A percentile compares a stretch with the other conserved stretches of the same genome.
These are phyloP conservation scores for Globisporangium alternatum DNA, from an alignment of 352 stramenopile genomes.

Conservation along the genomic window DNA sequence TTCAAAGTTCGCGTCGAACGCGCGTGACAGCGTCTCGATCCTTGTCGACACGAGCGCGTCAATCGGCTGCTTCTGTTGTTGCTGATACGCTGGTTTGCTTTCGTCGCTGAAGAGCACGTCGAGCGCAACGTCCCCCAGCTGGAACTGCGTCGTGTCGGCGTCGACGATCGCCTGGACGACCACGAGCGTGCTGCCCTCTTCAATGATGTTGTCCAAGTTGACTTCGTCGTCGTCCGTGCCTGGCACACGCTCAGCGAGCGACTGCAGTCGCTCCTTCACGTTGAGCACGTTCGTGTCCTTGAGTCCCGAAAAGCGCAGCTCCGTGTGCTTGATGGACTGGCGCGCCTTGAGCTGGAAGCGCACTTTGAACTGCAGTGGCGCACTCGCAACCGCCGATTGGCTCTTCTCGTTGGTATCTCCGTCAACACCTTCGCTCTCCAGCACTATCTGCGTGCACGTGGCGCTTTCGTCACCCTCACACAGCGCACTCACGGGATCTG, in stretches of 20 bases:
- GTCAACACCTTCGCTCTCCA: conserved; percentile 37
- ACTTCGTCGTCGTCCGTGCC: conserved; percentile 44
- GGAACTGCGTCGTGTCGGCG: conserved; percentile 31
- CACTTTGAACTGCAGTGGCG: conserved; percentile 47
- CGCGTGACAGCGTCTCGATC: conserved; percentile 4
- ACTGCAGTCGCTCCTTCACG: conserved; percentile 63
- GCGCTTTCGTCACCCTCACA: conserved; percentile 19
- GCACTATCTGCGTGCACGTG: conserved; percentile 36
- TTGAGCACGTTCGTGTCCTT: conserved; percentile 67
- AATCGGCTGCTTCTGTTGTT: neutral
- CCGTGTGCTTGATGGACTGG: conserved; percentile 23
- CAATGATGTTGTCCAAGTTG: conserved; percentile 59
- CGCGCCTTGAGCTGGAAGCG: conserved; percentile 48
- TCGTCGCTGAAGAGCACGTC: conserved; percentile 47
- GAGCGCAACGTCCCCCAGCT: conserved; percentile 47
- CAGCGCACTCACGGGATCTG: conserved; percentile 25
- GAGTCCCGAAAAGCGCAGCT: conserved; percentile 57
- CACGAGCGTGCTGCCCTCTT: conserved; percentile 61
- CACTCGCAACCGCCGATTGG: conserved; percentile 9
- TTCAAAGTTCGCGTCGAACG: conserved; percentile 64
- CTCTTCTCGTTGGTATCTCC: conserved; percentile 1
- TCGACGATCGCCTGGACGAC: conserved; percentile 70
- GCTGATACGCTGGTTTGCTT: conserved; percentile 34
- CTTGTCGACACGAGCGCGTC: conserved; percentile 15
- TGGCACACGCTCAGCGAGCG: conserved; percentile 30